These are phyloP conservation scores for Solanum hybrid DNA, from an alignment of 305 asterid species.

Conservation along the genomic window DNA sequence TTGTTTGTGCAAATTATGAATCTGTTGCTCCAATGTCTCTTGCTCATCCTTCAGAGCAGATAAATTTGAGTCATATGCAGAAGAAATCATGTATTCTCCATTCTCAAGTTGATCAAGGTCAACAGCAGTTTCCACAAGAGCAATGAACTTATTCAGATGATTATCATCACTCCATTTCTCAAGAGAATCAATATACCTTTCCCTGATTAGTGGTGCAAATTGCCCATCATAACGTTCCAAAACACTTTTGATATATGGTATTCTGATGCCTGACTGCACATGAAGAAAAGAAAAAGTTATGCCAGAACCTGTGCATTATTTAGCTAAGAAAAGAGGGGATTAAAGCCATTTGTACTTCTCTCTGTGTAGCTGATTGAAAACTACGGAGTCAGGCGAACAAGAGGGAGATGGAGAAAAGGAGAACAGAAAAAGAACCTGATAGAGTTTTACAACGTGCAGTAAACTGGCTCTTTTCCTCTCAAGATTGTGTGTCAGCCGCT, in stretches of 20 bases:
- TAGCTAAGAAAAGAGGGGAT: not conserved
- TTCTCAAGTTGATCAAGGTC: constrained; percentile 98
- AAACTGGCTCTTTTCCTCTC: constrained; percentile 71
- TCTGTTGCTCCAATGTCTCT: constrained; percentile 62
- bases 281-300: not conserved
- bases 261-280: constrained; percentile 82
- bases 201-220: constrained; percentile 61
- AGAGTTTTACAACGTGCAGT: constrained; percentile 86
- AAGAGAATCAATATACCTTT: constrained; percentile 62
- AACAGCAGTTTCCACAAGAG: constrained; percentile 90
- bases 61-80: constrained; percentile 71
- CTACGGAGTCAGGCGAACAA: not conserved
- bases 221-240: constrained; percentile 68
- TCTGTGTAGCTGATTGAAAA: not conserved
- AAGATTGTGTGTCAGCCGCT: constrained; percentile 65
- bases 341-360: not conserved
- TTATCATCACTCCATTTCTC: constrained; percentile 67
- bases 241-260: constrained; percentile 69
- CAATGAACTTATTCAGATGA: constrained; percentile 84
- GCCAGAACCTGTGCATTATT: not conserved
- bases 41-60: constrained; percentile 58
- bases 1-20: constrained; percentile 65
- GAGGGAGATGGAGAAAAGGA: constrained; percentile 8
- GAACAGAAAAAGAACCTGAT: constrained; percentile 52
- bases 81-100: constrained; percentile 94